phyloP scores from a whole-genome alignment of 78 protist genomes.

The Dictyostelium discoideum region DNA sequence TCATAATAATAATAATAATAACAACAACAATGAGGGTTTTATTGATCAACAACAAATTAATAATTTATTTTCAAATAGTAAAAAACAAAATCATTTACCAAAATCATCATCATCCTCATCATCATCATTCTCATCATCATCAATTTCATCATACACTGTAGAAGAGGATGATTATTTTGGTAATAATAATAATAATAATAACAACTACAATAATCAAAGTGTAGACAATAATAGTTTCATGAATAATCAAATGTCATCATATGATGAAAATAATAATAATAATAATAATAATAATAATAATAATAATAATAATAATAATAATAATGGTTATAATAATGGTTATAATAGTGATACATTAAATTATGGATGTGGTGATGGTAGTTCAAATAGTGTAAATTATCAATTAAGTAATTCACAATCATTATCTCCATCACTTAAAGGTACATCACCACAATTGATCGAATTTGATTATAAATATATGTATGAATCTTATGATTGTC shows the following conservation, averaged over 20 bases:
- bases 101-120: neutral
- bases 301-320: neutral
- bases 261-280: neutral
- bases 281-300: neutral
- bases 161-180: neutral
- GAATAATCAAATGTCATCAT: neutral
- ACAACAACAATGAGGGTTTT: neutral
- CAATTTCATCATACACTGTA: neutral
- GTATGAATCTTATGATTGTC: neutral
- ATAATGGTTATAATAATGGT: neutral
- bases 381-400: neutral
- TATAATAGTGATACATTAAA: neutral
- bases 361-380: neutral
- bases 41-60: slow-evolving; percentile 14
- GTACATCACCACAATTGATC: slow-evolving; percentile 53
- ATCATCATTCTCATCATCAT: neutral
- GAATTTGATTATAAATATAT: slow-evolving; percentile 72
- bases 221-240: neutral
- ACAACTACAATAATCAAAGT: neutral
- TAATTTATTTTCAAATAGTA: slow-evolving; percentile 9
- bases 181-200: neutral
- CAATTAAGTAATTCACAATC: slow-evolving; percentile 52
- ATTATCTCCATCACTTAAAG: slow-evolving; percentile 73
- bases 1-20: neutral
- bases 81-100: neutral